phyloP scores from a whole-genome alignment of 345 rosid genomes.

The Gossypium raimondii region DNA sequence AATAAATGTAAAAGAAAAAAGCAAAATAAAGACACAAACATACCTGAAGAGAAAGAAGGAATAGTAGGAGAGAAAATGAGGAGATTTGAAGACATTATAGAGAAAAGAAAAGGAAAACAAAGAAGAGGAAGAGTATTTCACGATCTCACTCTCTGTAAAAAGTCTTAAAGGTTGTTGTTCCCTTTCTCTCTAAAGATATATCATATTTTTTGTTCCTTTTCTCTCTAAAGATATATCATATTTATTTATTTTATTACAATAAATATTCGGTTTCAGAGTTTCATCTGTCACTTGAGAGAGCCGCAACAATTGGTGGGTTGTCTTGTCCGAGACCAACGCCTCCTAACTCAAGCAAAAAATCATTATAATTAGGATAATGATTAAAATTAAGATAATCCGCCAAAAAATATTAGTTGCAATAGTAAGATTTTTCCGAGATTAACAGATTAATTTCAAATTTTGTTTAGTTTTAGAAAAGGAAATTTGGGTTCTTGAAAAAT shows the following conservation, averaged over 20 bases:
- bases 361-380: neutral
- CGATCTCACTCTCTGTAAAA: neutral
- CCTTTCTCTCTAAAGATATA: neutral
- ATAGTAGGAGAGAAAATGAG: conserved; percentile 24
- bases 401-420: too few relatives aligned
- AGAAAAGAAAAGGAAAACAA: neutral
- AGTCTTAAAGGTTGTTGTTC: neutral
- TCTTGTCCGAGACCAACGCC: neutral
- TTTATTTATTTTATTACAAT: neutral
- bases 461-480: too few relatives aligned
- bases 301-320: conserved; percentile 1
- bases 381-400: neutral
- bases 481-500: too few relatives aligned
- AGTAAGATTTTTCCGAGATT: too few relatives aligned
- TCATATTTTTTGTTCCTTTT: neutral
- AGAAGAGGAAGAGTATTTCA: neutral
- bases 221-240: neutral
- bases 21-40: neutral
- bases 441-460: too few relatives aligned
- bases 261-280: neutral
- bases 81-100: conserved; percentile 27
- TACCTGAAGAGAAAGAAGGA: neutral
- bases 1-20: neutral
- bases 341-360: neutral
- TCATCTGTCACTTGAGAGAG: neutral